A percentile compares a stretch with the other conserved stretches of the same genome.
phyloP scores from a whole-genome alignment of 305 asterid species.

The Rubia occidens region DNA sequence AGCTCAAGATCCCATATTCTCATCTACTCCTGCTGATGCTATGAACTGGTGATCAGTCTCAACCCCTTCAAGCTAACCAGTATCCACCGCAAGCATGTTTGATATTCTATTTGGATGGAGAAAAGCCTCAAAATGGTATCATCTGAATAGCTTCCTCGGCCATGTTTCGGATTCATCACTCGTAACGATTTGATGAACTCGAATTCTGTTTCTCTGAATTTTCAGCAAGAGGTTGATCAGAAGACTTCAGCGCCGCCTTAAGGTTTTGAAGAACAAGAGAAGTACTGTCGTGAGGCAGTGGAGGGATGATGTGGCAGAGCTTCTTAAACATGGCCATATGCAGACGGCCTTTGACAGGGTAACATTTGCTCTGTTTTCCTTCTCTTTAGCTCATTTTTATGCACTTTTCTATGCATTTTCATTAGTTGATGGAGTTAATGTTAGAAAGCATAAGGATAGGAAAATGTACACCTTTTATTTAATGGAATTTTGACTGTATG shows the following conservation, averaged over 20 bases:
- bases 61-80: slow-evolving; percentile 2
- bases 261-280: slow-evolving; percentile 56
- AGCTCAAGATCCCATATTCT: no score
- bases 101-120: slow-evolving; percentile 74
- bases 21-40: no score
- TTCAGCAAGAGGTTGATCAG: slow-evolving; percentile 57
- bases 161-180: not conserved
- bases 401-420: not conserved
- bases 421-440: no score
- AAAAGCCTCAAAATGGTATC: slow-evolving; percentile 82
- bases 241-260: slow-evolving; percentile 54
- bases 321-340: slow-evolving; percentile 48
- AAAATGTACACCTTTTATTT: no score
- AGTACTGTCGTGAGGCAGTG: slow-evolving; percentile 43
- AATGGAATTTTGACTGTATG: not conserved
- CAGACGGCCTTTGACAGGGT: slow-evolving; percentile 49
- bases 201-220: slow-evolving; percentile 2
- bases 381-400: not conserved
- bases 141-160: not conserved
- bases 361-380: slow-evolving; percentile 14
- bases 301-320: slow-evolving; percentile 47
- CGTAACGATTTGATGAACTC: not conserved
- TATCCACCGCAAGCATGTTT: slow-evolving; percentile 33
- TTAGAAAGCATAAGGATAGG: no score
- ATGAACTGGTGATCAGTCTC: slow-evolving; percentile 4